Conservation (phyloP, 2,329 filamentous ascomycete genomes). For the Venturia pyrina region DNA sequence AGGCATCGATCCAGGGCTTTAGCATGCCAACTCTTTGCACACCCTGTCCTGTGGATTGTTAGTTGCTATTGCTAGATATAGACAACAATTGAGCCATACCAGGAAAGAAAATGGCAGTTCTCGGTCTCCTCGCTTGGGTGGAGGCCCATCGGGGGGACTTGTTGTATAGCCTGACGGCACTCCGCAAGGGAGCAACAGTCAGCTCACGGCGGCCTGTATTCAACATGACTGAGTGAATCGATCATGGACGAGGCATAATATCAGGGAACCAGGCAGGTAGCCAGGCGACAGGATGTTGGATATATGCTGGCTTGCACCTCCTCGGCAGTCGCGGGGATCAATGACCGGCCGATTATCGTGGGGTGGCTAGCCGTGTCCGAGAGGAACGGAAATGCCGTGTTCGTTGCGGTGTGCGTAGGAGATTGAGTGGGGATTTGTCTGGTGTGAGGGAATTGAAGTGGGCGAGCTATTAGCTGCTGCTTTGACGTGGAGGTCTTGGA, state of each 20-base stretch:
- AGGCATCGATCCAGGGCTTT: slow-evolving; percentile 74
- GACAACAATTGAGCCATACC: slow-evolving; percentile 6
- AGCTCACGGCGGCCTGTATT: slow-evolving; percentile 12
- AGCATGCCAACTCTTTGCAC: slow-evolving; percentile 86
- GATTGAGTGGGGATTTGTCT: not conserved
- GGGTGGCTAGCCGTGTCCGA: not conserved
- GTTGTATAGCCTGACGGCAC: not conserved
- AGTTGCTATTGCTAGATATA: not conserved
- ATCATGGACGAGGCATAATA: slow-evolving; percentile 6
- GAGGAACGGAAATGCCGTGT: not conserved
- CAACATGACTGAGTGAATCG: slow-evolving; percentile 9
- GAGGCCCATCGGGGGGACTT: slow-evolving; percentile 9
- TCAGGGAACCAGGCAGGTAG: not conserved
- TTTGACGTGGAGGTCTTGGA: not conserved
- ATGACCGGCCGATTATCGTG: not conserved
- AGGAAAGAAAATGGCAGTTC: slow-evolving; percentile 16
- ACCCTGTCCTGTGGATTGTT: slow-evolving; percentile 56
- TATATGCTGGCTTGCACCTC: not conserved
- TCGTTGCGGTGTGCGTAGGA: not conserved
- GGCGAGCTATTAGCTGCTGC: not conserved
- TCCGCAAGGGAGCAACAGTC: slow-evolving; percentile 6
- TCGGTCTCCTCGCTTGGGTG: slow-evolving; percentile 10
- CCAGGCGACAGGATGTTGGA: not conserved
- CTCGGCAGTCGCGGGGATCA: not conserved
- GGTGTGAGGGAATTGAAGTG: not conserved